Evolutionary conservation across 495 filamentous ascomycete species (phyloP).

Genomic region (Rusavskia elegans): DNA sequence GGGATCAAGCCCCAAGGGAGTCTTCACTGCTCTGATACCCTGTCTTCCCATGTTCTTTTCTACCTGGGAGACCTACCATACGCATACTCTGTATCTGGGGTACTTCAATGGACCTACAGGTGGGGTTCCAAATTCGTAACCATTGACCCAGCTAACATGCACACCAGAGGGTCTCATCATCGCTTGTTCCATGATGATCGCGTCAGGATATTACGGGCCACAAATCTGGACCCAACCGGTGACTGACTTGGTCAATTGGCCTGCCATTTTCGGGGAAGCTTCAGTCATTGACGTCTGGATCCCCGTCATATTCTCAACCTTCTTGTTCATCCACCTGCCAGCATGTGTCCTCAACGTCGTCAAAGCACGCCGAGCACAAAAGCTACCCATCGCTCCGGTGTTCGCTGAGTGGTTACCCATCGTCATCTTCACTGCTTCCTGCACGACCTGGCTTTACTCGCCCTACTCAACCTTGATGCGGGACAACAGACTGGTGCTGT

Average conservation of each 20-base stretch:
- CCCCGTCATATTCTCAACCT: slow-evolving; percentile 49
- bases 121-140: slow-evolving; percentile 5
- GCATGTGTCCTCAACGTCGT: slow-evolving; percentile 65
- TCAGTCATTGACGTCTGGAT: slow-evolving; percentile 82
- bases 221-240: slow-evolving; percentile 71
- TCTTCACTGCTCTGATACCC: slow-evolving; percentile 80
- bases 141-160: slow-evolving; percentile 1
- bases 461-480: slow-evolving; percentile 64
- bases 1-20: slow-evolving; percentile 63
- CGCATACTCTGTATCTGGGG: slow-evolving; percentile 90
- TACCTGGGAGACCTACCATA: slow-evolving; percentile 98
- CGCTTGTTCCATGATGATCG: slow-evolving; percentile 68
- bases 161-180: slow-evolving; percentile 70
- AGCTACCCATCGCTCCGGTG: slow-evolving; percentile 64
- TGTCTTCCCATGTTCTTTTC: slow-evolving; percentile 98
- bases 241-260: slow-evolving; percentile 42
- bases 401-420: slow-evolving; percentile 95
- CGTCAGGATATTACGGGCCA: slow-evolving; percentile 77
- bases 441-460: slow-evolving; percentile 71
- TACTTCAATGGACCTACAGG: slow-evolving; percentile 90
- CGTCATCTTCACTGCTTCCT: slow-evolving; percentile 55
- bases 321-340: slow-evolving; percentile 72
- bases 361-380: slow-evolving; percentile 51
- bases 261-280: slow-evolving; percentile 42
- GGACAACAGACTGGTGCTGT: slow-evolving; percentile 77